phyloP scores from a whole-genome alignment of 441 rosid species.

The Euphorbia corollata region DNA sequence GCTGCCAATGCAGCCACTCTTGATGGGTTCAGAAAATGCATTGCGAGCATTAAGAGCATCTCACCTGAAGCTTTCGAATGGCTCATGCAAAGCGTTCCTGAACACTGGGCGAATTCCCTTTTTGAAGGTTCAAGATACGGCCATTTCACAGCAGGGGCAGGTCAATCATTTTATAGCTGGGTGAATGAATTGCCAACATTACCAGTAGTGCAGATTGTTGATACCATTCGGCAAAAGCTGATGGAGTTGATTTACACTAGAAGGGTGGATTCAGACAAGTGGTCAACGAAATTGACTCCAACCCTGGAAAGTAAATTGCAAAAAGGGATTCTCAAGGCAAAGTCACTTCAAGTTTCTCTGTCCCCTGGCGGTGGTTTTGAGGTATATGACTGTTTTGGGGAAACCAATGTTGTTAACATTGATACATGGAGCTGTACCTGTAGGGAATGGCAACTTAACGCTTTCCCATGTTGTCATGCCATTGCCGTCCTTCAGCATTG shows the following conservation, averaged over 20 bases:
- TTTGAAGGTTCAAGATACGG: constrained; percentile 36
- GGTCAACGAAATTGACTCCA: constrained; percentile 43
- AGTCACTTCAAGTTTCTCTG: constrained; percentile 29
- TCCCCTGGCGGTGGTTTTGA: constrained; percentile 33
- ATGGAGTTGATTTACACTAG: constrained; percentile 39
- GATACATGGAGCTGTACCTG: constrained; percentile 40
- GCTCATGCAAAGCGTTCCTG: constrained; percentile 40
- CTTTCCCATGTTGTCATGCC: constrained; percentile 45
- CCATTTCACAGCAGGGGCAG: constrained; percentile 27
- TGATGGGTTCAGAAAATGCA: constrained; percentile 29
- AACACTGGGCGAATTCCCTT: constrained; percentile 39
- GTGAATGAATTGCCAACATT: constrained; percentile 26
- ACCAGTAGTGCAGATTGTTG: constrained; percentile 36
- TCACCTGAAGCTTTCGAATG: constrained; percentile 41
- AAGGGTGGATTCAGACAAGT: constrained; percentile 32
- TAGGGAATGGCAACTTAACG: constrained; percentile 38
- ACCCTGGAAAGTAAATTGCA: constrained; percentile 35
- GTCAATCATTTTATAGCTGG: constrained; percentile 33
- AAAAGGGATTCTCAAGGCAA: constrained; percentile 30
- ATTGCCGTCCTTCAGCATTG: constrained; percentile 36
- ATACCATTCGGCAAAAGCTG: constrained; percentile 34
- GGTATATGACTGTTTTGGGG: constrained; percentile 32
- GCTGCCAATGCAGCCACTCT: constrained; percentile 35
- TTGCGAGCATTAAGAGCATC: constrained; percentile 35
- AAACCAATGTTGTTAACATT: constrained; percentile 30